Evolutionary conservation across 192 early-diverging fungal species (phyloP), one percentile per base, ranked within the genome.

Genomic region (Linnemannia schmuckeri): DNA sequence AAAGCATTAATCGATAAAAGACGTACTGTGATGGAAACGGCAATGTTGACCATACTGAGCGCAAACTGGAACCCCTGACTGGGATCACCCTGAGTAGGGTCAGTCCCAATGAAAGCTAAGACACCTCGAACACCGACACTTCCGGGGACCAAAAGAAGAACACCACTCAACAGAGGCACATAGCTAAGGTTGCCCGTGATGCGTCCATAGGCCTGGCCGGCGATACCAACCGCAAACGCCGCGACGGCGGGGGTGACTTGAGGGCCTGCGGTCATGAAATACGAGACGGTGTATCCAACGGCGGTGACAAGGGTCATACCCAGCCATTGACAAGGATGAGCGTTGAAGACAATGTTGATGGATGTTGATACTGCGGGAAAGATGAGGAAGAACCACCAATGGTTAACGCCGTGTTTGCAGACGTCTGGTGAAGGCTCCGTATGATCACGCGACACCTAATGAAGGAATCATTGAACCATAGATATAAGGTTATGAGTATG

Each of bases 131-230:
- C 83, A 47, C 96, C 95, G n/a, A 97, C 85, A 82, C 91, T 93
- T 66, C 97, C 97, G 9, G 97, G 97, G 0, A 97, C 96, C 80
- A 97, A 89, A 49, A 97, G 87, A 63, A 96, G 86, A 9, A 97
- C 95, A 37, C 96, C 97, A 70, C 94, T 93, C 41, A 97, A 87
- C 49, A 97, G 93, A 18, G 96, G 95, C 44, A 94, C 95, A 84
- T 97, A 93, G 10, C 95, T 96, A 10, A 95, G 91, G 40, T 93
- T 89, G 74, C 94, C 91, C 33, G 94, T 94, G 27, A 98, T 76
- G 8, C 94, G 90, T 7, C 95, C 94, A 85, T 97, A 94, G 41
- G 96, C 80, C 82, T 98, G 97, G 35, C 93, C 91, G 47, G 93
- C 89, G 47, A 97, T 72, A 10, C 97, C 97, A 84, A 98, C 94